Conservation (phyloP, 108 stramenopile genomes). For the Chaetoceros tenuissimus region DNA sequence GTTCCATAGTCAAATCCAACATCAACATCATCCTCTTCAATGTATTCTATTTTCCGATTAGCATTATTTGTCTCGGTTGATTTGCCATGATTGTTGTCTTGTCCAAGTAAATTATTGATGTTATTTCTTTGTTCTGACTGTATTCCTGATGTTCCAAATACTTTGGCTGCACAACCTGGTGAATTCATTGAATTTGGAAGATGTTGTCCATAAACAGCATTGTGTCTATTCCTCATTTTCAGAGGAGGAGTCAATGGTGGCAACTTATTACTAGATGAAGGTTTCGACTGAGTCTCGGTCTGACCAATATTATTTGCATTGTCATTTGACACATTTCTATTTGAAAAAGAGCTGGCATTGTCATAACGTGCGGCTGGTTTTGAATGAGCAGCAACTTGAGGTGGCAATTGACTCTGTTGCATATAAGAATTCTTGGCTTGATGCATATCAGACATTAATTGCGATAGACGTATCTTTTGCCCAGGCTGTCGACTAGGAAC, state of each 20-base stretch:
- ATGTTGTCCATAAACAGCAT: slow-evolving; percentile 17
- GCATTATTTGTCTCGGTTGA: too few relatives aligned
- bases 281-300: too few relatives aligned
- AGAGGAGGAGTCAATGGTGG: slow-evolving; percentile 7
- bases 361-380: neutral
- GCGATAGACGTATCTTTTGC: neutral
- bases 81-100: too few relatives aligned
- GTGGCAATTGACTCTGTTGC: neutral
- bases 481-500: neutral
- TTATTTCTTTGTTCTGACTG: slow-evolving; percentile 12
- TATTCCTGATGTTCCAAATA: too few relatives aligned
- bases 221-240: slow-evolving; percentile 20
- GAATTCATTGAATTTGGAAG: slow-evolving; percentile 16
- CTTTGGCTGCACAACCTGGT: slow-evolving; percentile 14
- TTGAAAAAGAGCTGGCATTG: neutral
- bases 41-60: too few relatives aligned
- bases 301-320: neutral
- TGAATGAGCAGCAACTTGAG: neutral
- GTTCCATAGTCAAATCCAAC: too few relatives aligned
- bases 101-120: too few relatives aligned
- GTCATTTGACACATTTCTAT: neutral
- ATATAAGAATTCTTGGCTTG: neutral
- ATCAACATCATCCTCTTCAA: too few relatives aligned
- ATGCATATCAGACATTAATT: neutral
- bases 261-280: too few relatives aligned